These are phyloP conservation scores for Didymella arachidicola DNA, from an alignment of 2,329 filamentous ascomycete species.

Conservation along the genomic window DNA sequence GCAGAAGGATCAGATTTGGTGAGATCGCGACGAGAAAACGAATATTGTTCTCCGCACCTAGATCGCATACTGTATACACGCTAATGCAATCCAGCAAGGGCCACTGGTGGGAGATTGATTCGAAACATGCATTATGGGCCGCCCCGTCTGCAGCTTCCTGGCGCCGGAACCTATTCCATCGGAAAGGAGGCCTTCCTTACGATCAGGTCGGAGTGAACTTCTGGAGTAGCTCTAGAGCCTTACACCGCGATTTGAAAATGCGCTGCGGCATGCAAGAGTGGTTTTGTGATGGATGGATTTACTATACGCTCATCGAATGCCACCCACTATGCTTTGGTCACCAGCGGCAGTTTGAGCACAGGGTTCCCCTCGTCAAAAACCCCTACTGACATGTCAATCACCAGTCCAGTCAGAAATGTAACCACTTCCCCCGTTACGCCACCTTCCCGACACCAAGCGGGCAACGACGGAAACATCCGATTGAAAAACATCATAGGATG, in stretches of 20 bases:
- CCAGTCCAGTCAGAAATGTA: slow-evolving; percentile 5
- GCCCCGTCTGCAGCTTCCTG: slow-evolving; percentile 15
- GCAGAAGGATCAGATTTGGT: slow-evolving; percentile 1
- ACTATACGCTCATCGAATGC: not conserved
- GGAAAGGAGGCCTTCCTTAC: slow-evolving; percentile 1
- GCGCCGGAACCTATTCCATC: slow-evolving; percentile 7
- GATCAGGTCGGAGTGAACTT: slow-evolving; percentile 1
- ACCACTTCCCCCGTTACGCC: slow-evolving; percentile 14
- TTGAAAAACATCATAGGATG: not conserved
- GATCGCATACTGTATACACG: slow-evolving; percentile 21
- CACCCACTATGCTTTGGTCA: not conserved
- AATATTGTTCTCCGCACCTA: slow-evolving; percentile 12
- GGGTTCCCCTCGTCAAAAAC: slow-evolving; percentile 6
- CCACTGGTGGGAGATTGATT: not conserved
- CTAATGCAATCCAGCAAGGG: slow-evolving; percentile 12
- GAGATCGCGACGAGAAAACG: slow-evolving; percentile 19
- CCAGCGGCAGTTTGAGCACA: slow-evolving; percentile 5
- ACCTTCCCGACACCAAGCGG: slow-evolving; percentile 3
- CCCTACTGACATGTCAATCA: slow-evolving; percentile 15
- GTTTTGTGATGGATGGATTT: not conserved
- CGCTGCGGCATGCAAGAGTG: not conserved
- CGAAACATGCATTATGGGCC: slow-evolving; percentile 15
- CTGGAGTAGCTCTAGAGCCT: slow-evolving; percentile 2
- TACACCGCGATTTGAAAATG: slow-evolving; percentile 13
- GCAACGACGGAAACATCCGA: slow-evolving; percentile 1